A percentile compares a stretch with the other conserved stretches of the same genome.
Conservation (phyloP, 164 flowering plant genomes). For the Chloranthus sessilifolius region DNA sequence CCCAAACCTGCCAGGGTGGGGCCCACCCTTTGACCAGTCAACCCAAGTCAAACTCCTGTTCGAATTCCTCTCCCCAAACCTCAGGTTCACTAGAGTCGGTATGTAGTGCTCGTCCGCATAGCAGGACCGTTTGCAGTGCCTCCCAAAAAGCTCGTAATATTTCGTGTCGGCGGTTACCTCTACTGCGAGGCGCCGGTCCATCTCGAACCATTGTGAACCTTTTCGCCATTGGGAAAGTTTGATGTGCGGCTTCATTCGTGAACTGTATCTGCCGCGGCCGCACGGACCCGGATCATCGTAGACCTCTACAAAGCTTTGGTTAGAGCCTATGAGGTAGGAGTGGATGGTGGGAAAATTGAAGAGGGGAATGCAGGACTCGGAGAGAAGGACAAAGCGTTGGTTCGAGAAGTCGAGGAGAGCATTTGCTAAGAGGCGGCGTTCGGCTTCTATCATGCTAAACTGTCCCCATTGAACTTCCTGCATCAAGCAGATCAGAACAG, state of each 20-base stretch:
- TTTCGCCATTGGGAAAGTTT: slow-evolving; percentile 52
- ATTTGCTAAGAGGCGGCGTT: slow-evolving; percentile 65
- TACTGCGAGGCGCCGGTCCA: slow-evolving; percentile 47
- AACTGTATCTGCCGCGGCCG: slow-evolving; percentile 61
- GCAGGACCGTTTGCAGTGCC: slow-evolving; percentile 9
- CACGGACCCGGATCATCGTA: slow-evolving; percentile 42
- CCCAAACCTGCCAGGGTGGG: slow-evolving; percentile 45
- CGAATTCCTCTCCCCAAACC: slow-evolving; percentile 29
- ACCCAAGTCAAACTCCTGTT: slow-evolving; percentile 62
- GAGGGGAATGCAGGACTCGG: slow-evolving; percentile 83
- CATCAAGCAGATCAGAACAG: background rate
- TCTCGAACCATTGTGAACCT: slow-evolving; percentile 77
- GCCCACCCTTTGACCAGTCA: slow-evolving; percentile 67
- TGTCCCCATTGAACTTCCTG: slow-evolving; percentile 75
- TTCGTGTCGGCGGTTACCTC: slow-evolving; percentile 41
- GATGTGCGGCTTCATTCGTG: slow-evolving; percentile 39
- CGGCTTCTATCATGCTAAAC: slow-evolving; percentile 68
- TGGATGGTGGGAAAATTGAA: slow-evolving; percentile 69
- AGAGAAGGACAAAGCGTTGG: slow-evolving; percentile 70
- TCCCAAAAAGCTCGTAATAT: slow-evolving; percentile 40
- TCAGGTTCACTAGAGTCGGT: slow-evolving; percentile 52
- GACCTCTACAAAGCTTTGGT: slow-evolving; percentile 35
- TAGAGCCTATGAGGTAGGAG: slow-evolving; percentile 56
- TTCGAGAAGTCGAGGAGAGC: slow-evolving; percentile 71
- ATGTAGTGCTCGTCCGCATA: slow-evolving; percentile 62